These are phyloP conservation scores for Carpinus viminea DNA, from an alignment of 306 rosid species.

Conservation along the genomic window DNA sequence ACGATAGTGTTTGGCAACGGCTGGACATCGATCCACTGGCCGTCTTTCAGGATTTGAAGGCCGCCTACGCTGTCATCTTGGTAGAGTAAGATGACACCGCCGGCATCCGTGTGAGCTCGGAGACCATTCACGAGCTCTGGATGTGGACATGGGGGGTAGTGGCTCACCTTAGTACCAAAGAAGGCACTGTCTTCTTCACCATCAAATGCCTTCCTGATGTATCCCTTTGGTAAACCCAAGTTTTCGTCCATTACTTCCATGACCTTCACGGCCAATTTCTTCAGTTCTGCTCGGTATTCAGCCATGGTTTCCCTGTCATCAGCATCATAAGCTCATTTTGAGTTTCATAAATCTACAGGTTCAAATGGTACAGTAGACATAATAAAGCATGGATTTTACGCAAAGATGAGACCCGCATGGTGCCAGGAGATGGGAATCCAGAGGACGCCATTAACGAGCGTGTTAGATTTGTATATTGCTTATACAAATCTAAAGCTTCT, in stretches of 20 bases:
- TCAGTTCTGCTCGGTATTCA: constrained; percentile 68
- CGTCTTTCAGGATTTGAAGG: constrained; percentile 93
- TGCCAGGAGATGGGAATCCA: not conserved
- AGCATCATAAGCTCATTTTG: not conserved
- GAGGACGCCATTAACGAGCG: not conserved
- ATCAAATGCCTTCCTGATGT: constrained; percentile 72
- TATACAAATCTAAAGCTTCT: no score
- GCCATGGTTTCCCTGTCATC: constrained; percentile 79
- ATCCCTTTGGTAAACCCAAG: constrained; percentile 66
- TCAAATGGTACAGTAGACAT: not conserved
- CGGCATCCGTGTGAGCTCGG: constrained; percentile 96
- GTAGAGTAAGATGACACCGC: constrained; percentile 87
- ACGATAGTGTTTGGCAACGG: constrained; percentile 82
- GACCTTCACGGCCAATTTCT: constrained; percentile 62
- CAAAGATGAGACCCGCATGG: not conserved
- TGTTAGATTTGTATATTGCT: no score
- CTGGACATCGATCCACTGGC: constrained; percentile 85
- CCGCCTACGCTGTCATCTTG: constrained; percentile 93
- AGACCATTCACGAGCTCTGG: constrained; percentile 87
- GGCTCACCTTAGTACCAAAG: constrained; percentile 98
- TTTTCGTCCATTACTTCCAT: constrained; percentile 96
- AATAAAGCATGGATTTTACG: not conserved
- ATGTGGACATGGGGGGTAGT: constrained; percentile 89
- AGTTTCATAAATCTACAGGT: not conserved
- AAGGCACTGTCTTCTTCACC: constrained; percentile 67